Evolutionary conservation across 352 stramenopile species (phyloP).

Genomic region (Globisporangium parvum): DNA sequence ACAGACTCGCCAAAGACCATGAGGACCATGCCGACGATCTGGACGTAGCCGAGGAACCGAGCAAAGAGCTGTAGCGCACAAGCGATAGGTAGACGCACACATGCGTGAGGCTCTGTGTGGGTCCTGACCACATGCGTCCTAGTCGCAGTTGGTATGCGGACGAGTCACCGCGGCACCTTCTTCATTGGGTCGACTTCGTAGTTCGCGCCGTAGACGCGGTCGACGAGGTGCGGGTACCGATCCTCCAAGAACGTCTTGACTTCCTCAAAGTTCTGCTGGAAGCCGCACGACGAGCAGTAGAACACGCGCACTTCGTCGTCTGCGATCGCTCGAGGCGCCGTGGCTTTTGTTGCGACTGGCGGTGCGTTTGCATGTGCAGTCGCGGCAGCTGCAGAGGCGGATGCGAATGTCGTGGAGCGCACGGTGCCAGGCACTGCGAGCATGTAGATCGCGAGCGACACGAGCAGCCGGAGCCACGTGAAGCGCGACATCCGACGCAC

Average conservation of each 20-base stretch:
- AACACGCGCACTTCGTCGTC: slow-evolving; percentile 60
- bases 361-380: slow-evolving; percentile 9
- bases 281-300: slow-evolving; percentile 75
- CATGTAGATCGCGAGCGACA: slow-evolving; percentile 23
- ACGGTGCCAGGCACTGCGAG: slow-evolving; percentile 16
- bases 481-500: slow-evolving; percentile 17
- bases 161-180: slow-evolving; percentile 14
- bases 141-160: too few species aligned
- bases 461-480: slow-evolving; percentile 22
- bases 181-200: slow-evolving; percentile 53
- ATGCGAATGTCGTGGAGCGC: neutral
- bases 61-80: slow-evolving; percentile 29
- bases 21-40: slow-evolving; percentile 46
- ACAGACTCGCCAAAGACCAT: too few species aligned
- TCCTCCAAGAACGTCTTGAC: slow-evolving; percentile 64
- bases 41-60: slow-evolving; percentile 36
- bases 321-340: slow-evolving; percentile 21
- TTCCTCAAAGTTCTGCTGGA: slow-evolving; percentile 73
- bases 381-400: neutral
- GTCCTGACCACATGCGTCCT: neutral
- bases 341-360: slow-evolving; percentile 9
- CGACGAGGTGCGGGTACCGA: slow-evolving; percentile 64
- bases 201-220: slow-evolving; percentile 55
- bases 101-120: too few species aligned
- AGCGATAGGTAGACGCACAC: neutral